Evolutionary conservation across 2,329 filamentous ascomycete genomes (phyloP).

Genomic region (Cordyceps pruinosa): DNA sequence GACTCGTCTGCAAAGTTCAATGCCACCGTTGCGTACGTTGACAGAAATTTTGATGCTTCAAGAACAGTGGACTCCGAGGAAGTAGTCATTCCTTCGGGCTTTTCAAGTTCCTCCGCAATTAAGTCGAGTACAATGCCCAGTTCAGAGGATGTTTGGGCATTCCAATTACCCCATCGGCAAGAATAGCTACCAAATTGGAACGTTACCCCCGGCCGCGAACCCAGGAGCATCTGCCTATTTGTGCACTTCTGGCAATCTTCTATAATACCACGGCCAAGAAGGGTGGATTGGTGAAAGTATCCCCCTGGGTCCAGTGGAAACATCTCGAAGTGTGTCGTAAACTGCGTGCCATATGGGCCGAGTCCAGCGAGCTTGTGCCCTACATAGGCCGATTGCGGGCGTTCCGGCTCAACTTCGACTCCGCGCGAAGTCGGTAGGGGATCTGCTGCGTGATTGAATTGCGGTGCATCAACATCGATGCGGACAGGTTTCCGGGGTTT

Average conservation of each 20-base stretch:
- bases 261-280: slow-evolving; percentile 50
- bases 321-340: slow-evolving; percentile 56
- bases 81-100: neutral
- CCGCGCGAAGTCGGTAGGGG: slow-evolving; percentile 30
- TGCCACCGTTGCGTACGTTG: slow-evolving; percentile 40
- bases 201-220: slow-evolving; percentile 27
- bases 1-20: slow-evolving; percentile 32
- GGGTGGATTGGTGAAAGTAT: slow-evolving; percentile 53
- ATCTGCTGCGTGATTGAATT: slow-evolving; percentile 47
- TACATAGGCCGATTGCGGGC: slow-evolving; percentile 12
- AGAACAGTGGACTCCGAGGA: slow-evolving; percentile 18
- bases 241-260: slow-evolving; percentile 29
- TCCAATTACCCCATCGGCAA: slow-evolving; percentile 51
- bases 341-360: slow-evolving; percentile 53
- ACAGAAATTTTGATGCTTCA: slow-evolving; percentile 37
- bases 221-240: slow-evolving; percentile 23
- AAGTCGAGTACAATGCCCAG: slow-evolving; percentile 56
- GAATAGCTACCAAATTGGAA: slow-evolving; percentile 42
- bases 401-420: slow-evolving; percentile 9
- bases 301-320: slow-evolving; percentile 50
- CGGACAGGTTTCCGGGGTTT: slow-evolving; percentile 27
- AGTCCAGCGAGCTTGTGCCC: slow-evolving; percentile 41
- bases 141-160: slow-evolving; percentile 53
- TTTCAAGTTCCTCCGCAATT: slow-evolving; percentile 41
- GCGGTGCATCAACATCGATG: slow-evolving; percentile 44